phyloP scores from a whole-genome alignment of 2,329 filamentous ascomycete genomes.

The Colletotrichum musicola region DNA sequence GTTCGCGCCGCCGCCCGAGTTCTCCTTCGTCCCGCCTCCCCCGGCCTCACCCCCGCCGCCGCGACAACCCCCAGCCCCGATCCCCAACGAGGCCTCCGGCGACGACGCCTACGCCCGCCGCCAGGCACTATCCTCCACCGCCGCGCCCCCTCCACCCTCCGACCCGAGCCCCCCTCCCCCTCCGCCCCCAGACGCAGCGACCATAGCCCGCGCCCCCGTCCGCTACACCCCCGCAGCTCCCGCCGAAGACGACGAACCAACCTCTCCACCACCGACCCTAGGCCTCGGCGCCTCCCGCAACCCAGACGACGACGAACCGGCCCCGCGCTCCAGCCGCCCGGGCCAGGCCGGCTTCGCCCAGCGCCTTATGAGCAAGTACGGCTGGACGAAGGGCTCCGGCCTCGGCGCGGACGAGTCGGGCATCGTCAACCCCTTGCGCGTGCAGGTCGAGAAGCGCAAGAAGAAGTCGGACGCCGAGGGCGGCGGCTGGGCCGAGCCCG shows the following conservation, averaged over 20 bases:
- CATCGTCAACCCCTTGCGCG: constrained; percentile 85
- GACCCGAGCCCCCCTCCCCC: constrained; percentile 46
- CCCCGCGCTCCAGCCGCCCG: constrained; percentile 73
- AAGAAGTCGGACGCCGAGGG: constrained; percentile 83
- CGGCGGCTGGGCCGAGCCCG: constrained; percentile 79
- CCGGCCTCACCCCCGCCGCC: constrained; percentile 58
- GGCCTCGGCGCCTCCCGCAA: constrained; percentile 58
- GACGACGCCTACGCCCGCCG: constrained; percentile 78
- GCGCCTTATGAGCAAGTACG: constrained; percentile 92
- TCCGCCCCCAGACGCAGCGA: constrained; percentile 60
- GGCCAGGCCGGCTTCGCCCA: constrained; percentile 89
- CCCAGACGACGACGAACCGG: constrained; percentile 51
- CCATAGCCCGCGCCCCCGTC: constrained; percentile 83
- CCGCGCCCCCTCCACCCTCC: constrained; percentile 46
- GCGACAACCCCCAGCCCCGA: constrained; percentile 57
- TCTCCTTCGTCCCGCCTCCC: constrained; percentile 69
- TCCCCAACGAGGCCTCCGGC: constrained; percentile 71
- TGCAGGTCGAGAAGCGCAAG: constrained; percentile 88
- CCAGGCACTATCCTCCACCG: constrained; percentile 64
- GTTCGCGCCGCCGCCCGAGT: constrained; percentile 71
- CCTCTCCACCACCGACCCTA: constrained; percentile 61
- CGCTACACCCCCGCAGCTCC: constrained; percentile 69
- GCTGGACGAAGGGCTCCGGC: constrained; percentile 89
- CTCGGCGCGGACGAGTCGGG: constrained; percentile 86
- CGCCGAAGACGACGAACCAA: constrained; percentile 54